phyloP scores from a whole-genome alignment of 805 yeast genomes.

The Candida bentonensis region DNA sequence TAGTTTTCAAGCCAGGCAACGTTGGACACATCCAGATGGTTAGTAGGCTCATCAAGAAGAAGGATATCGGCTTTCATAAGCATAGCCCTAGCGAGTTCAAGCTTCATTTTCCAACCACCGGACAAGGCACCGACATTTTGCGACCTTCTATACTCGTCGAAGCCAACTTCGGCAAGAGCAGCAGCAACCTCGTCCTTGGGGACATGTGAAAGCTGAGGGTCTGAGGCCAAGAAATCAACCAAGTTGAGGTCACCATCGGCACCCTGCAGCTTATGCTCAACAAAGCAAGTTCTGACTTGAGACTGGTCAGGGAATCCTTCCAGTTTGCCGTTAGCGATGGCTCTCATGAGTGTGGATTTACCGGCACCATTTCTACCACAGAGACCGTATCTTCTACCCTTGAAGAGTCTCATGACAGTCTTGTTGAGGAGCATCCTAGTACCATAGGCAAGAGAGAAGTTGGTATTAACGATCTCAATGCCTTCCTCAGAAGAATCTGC shows the following conservation, averaged over 20 bases:
- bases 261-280: slow-evolving; percentile 93
- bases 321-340: slow-evolving; percentile 90
- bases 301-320: slow-evolving; percentile 94
- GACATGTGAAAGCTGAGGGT: slow-evolving; percentile 60
- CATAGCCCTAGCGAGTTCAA: slow-evolving; percentile 98
- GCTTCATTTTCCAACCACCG: slow-evolving; percentile 99
- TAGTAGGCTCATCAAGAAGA: slow-evolving; percentile 94
- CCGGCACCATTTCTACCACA: slow-evolving; percentile 99
- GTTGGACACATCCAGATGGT: slow-evolving; percentile 88
- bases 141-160: slow-evolving; percentile 75
- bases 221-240: slow-evolving; percentile 76
- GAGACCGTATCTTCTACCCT: slow-evolving; percentile 94
- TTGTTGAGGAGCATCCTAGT: slow-evolving; percentile 93
- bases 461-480: slow-evolving; percentile 82
- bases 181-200: slow-evolving; percentile 55
- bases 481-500: slow-evolving; percentile 64
- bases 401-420: slow-evolving; percentile 71
- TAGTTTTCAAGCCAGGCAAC: slow-evolving; percentile 92
- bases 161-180: slow-evolving; percentile 78
- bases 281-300: slow-evolving; percentile 83
- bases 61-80: slow-evolving; percentile 91
- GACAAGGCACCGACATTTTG: slow-evolving; percentile 90
- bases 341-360: slow-evolving; percentile 92
- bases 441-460: slow-evolving; percentile 93
- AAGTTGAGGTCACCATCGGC: slow-evolving; percentile 84